Base-by-base conservation (phyloP, 2,329 filamentous ascomycete genomes). In the Sporothrix protearum region DNA sequence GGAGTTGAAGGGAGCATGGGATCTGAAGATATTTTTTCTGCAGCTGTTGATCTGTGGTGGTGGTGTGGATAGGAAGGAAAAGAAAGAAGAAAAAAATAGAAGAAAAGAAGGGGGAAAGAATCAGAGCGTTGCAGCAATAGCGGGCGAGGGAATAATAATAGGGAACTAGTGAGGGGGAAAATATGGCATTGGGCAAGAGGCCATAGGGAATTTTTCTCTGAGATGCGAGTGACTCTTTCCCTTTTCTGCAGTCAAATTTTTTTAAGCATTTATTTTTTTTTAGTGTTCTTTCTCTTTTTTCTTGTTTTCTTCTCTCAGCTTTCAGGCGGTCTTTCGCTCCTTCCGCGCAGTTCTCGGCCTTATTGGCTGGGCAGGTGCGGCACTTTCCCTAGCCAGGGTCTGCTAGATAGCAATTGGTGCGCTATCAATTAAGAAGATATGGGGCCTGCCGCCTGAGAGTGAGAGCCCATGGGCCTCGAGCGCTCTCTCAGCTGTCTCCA, bases 141-240 rank as follows among this genome's bases (percentile, higher is more conserved):
- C 42, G 68, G 36, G 36, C 45, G 33, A 67, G 51, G 57, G 71
- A 39, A 73, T 74, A 76, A 74, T 36, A 25, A 55, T 49, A 36
- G 61, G 61, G 36, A 55, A 5, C 45, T 39, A 28, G 69, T 19
- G 59, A 45, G 49, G 59, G 47, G 59, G 59, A 8, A 33, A 57
- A 71, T 53, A 12, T 53, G 57, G n/a, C n/a, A 12, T 25, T 53
- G n/a, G 22, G 49, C n/a, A 47, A 14, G 42, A 47, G 42, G 42
- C 49, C 10, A 51, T 53, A 45, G 64, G 45, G 28, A 51, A 75
- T 77, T 75, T 74, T 71, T 57, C 36, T 64, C 59, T 57, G 67
- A 71, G 67, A 71, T 45, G 72, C 71, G 73, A 74, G 70, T 72
- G 72, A 72, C 74, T 76, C 74, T 73, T 73, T 69, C 47, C 51